A percentile compares a stretch with the other conserved stretches of the same genome.
phyloP scores from a whole-genome alignment of 208 protist genomes.

The Phytomonas sp. region DNA sequence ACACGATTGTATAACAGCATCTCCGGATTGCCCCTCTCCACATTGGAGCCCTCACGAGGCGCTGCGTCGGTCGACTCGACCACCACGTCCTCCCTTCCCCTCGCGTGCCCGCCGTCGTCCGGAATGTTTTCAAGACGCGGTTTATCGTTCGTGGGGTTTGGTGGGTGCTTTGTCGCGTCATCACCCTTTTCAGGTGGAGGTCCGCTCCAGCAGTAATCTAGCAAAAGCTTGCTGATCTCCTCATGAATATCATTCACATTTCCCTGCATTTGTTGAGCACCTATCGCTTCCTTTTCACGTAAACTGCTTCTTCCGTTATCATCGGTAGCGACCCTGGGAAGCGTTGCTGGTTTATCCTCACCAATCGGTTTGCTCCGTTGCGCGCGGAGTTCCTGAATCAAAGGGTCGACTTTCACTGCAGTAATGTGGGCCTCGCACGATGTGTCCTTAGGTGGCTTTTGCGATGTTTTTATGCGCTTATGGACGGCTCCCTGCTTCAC shows the following conservation, averaged over 20 bases:
- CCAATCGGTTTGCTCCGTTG: slow-evolving; percentile 16
- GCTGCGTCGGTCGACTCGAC: background rate
- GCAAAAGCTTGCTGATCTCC: slow-evolving; percentile 41
- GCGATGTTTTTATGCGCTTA: slow-evolving; percentile 19
- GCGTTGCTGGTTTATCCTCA: too few relatives aligned
- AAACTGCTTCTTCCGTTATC: too few relatives aligned
- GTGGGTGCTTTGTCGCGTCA: too few relatives aligned
- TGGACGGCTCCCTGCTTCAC: slow-evolving; percentile 19
- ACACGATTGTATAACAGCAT: slow-evolving; percentile 31
- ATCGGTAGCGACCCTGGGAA: too few relatives aligned
- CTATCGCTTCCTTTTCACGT: background rate
- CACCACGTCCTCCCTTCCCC: slow-evolving; percentile 1
- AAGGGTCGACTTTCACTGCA: slow-evolving; percentile 24
- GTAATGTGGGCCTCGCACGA: slow-evolving; percentile 20
- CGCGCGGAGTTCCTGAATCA: slow-evolving; percentile 36
- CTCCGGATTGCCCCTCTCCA: slow-evolving; percentile 15
- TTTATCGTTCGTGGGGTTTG: too few relatives aligned
- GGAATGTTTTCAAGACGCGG: too few relatives aligned
- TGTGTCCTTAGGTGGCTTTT: slow-evolving; percentile 5
- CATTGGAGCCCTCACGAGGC: background rate
- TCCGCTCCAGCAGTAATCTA: slow-evolving; percentile 33
- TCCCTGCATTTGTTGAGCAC: background rate
- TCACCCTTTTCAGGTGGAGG: background rate
- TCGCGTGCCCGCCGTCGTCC: slow-evolving; percentile 3
- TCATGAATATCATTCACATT: slow-evolving; percentile 28